Base-by-base conservation (phyloP, 192 early-diverging fungal genomes). In the Coemansia aciculifera region DNA sequence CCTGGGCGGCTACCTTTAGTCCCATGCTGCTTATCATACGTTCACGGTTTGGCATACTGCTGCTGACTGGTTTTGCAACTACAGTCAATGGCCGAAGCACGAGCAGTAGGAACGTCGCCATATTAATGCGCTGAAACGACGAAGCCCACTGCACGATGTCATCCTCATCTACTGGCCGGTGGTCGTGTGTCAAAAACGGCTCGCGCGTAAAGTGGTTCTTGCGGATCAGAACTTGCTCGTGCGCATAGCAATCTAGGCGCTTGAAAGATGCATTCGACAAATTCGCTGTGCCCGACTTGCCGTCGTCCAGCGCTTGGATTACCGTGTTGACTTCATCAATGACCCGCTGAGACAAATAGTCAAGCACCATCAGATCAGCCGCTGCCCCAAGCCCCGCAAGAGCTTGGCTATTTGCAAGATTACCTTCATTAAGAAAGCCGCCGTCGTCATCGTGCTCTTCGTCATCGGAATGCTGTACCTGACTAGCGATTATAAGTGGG, bases 101-200 rank as follows among this genome's bases (percentile, higher is more conserved):
- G 19, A 82, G 64, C 65, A 74, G 59, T 10, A 39, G 56, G 69
- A 82, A 77, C 11, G 74, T 82, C 1, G 79, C 79, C 59, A 77
- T 39, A 32, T 82, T 82, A 19, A 71, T 48, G 37, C 79, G 79
- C 32, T 64, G 64, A 64, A 73, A 32, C 4, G 67, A 51, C 27
- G 62, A 62, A 9, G 52, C 71, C 79, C 79, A 82, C 52, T 73
- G 71, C 27, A 73, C 63, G 17, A 66, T 49, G 37, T 73, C 71
- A 2, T 37, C 17, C 21, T 73, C 71, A 29, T 71, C 71, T 0
- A 24, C n/a, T 0, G 74, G 74, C 17, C 68, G 71, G 34, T 77
- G 68, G 0, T 60, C 59, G 54, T 62, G 63, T 0, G 29, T 51
- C 32, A 82, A 31, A 62, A 77, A 82, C 57, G 63, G 57, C 4